These are phyloP conservation scores for Coprinopsis strossmayeri DNA, from an alignment of 768 basidiomycete genomes.

Conservation along the genomic window DNA sequence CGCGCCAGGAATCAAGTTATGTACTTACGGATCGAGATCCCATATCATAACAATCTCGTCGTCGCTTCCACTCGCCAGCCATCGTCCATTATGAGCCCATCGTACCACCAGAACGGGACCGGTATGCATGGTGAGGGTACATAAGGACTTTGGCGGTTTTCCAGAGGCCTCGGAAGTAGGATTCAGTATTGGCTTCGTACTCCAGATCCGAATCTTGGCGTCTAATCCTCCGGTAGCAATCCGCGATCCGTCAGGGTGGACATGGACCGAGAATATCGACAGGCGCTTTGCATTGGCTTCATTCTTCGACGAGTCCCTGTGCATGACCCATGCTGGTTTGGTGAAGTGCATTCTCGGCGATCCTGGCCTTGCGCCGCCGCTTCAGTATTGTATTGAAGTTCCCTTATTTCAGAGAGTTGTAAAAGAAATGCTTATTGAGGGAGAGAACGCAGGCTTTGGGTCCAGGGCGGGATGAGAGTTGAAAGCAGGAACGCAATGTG, in stretches of 20 bases:
- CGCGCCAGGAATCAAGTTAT: neutral
- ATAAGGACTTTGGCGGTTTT: slow-evolving; percentile 78
- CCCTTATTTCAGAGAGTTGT: no score
- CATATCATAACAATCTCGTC: slow-evolving; percentile 95
- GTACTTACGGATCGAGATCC: slow-evolving; percentile 90
- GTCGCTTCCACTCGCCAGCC: slow-evolving; percentile 94
- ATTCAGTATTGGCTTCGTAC: slow-evolving; percentile 90
- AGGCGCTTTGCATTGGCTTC: slow-evolving; percentile 59
- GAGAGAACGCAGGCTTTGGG: no score
- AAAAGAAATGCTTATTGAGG: no score
- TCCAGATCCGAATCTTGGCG: slow-evolving; percentile 95
- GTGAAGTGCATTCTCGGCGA: slow-evolving; percentile 65
- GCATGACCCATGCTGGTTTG: slow-evolving; percentile 83
- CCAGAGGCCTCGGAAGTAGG: slow-evolving; percentile 58
- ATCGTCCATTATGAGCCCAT: slow-evolving; percentile 92
- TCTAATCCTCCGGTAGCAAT: slow-evolving; percentile 98
- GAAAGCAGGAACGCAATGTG: no score
- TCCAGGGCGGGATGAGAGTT: no score
- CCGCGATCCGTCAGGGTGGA: slow-evolving; percentile 92
- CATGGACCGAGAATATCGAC: slow-evolving; percentile 88
- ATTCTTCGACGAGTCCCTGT: slow-evolving; percentile 65
- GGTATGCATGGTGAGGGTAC: slow-evolving; percentile 89
- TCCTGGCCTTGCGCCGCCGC: neutral
- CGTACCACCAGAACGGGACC: slow-evolving; percentile 88
- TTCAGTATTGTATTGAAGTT: no score